Evolutionary conservation across 2,329 filamentous ascomycete genomes (phyloP).

Genomic region (Alternaria burnsii): DNA sequence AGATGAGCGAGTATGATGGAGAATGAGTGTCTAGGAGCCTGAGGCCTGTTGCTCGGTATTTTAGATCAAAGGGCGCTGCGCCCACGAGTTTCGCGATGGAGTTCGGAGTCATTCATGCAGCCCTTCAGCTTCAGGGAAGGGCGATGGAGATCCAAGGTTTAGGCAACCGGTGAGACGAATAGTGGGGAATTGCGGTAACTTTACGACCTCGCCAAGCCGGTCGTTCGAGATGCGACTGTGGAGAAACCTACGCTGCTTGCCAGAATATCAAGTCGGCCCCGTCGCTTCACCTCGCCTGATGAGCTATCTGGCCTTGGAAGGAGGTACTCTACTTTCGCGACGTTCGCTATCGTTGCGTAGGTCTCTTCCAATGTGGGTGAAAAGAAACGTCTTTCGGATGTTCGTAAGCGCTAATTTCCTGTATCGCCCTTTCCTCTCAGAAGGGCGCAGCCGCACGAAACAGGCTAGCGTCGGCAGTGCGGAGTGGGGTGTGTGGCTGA

Average conservation of each 20-base stretch:
- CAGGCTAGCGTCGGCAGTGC: slow-evolving; percentile 14
- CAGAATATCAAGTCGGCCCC: neutral
- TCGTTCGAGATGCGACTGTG: neutral
- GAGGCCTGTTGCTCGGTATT: slow-evolving; percentile 37
- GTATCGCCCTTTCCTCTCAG: slow-evolving; percentile 22
- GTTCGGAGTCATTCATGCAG: slow-evolving; percentile 30
- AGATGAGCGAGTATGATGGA: slow-evolving; percentile 37
- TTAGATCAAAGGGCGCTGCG: slow-evolving; percentile 37
- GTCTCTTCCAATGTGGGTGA: neutral
- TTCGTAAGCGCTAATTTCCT: slow-evolving; percentile 22
- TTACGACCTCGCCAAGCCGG: slow-evolving; percentile 17
- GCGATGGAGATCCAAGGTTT: slow-evolving; percentile 20
- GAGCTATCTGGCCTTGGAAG: neutral
- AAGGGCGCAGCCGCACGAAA: slow-evolving; percentile 20
- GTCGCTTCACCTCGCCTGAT: too few relatives aligned
- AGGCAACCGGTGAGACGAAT: slow-evolving; percentile 25
- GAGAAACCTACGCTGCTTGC: neutral
- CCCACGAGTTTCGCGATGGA: slow-evolving; percentile 14
- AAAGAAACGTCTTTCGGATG: slow-evolving; percentile 5
- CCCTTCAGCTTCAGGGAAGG: slow-evolving; percentile 26
- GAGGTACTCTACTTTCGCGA: neutral
- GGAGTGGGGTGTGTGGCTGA: slow-evolving; percentile 16
- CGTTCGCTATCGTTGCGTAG: neutral
- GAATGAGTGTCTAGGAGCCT: slow-evolving; percentile 44
- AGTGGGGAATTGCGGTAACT: slow-evolving; percentile 18